A percentile compares a stretch with the other conserved stretches of the same genome.
Evolutionary conservation across 768 basidiomycete genomes (phyloP).

Genomic region (Rhodotorula kratochvilovae): DNA sequence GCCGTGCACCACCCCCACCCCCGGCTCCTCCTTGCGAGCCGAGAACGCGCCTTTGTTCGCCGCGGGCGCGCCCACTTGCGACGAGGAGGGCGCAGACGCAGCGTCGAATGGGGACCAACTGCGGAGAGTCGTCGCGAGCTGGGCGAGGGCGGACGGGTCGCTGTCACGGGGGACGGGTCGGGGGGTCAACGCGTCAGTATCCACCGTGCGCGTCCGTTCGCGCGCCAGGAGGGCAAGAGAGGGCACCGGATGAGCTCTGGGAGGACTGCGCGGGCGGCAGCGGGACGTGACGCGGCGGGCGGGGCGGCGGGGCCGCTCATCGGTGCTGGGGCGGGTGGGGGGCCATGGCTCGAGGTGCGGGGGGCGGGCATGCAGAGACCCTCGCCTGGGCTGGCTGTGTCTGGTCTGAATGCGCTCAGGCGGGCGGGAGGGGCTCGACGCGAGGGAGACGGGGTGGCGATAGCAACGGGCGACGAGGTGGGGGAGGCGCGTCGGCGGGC

Average conservation of each 20-base stretch:
- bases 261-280: not conserved
- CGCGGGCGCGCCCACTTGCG: not conserved
- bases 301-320: not conserved
- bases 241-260: slow-evolving; percentile 5
- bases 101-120: slow-evolving; percentile 2
- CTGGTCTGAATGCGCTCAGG: not conserved
- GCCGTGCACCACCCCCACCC: not conserved
- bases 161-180: not conserved
- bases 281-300: not conserved
- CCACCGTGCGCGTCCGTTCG: too few relatives aligned
- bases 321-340: not conserved
- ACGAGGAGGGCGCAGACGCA: not conserved
- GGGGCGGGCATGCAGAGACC: not conserved
- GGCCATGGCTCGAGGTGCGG: not conserved
- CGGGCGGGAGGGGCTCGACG: not conserved
- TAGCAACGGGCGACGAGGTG: not conserved
- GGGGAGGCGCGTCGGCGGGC: too few relatives aligned
- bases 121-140: not conserved
- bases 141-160: not conserved
- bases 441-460: too few relatives aligned
- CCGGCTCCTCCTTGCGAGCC: not conserved
- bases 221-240: not conserved
- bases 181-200: not conserved
- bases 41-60: not conserved
- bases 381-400: not conserved